phyloP scores from a whole-genome alignment of 257 asterid species.

The Rehmannia glutinosa region DNA sequence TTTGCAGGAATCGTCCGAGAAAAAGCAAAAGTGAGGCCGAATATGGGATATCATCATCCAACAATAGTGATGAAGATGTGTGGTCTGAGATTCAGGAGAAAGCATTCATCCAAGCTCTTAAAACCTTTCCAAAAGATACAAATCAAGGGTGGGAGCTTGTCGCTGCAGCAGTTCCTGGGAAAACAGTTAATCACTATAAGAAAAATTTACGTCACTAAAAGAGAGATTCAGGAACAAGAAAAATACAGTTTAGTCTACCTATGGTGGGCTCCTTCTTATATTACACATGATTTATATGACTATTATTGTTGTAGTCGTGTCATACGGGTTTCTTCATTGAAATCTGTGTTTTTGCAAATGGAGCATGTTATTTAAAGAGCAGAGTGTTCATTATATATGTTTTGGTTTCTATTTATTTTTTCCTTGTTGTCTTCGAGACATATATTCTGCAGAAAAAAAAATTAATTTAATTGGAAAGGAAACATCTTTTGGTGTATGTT shows the following conservation, averaged over 20 bases:
- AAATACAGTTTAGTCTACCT: slow-evolving; percentile 29
- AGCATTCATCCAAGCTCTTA: slow-evolving; percentile 82
- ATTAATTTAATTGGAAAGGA: no score
- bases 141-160: slow-evolving; percentile 89
- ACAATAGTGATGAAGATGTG: slow-evolving; percentile 48
- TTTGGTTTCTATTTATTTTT: background rate
- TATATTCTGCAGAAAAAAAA: no score
- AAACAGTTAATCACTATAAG: slow-evolving; percentile 64
- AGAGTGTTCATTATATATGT: slow-evolving; percentile 16
- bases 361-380: slow-evolving; percentile 15
- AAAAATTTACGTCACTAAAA: slow-evolving; percentile 59
- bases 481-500: no score
- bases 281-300: slow-evolving; percentile 12
- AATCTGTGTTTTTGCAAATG: slow-evolving; percentile 14
- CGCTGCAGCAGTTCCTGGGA: slow-evolving; percentile 83
- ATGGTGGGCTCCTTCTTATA: slow-evolving; percentile 12
- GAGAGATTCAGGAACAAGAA: slow-evolving; percentile 92
- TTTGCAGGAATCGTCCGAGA: slow-evolving; percentile 27
- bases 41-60: slow-evolving; percentile 32
- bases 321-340: slow-evolving; percentile 12
- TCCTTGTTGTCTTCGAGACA: background rate
- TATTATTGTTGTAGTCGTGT: slow-evolving; percentile 12
- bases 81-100: slow-evolving; percentile 90
- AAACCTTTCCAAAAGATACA: slow-evolving; percentile 79
- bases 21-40: slow-evolving; percentile 24